These are phyloP conservation scores for Sugiyamaella neomexicana DNA, from an alignment of 1,139 yeast species.

Conservation along the genomic window DNA sequence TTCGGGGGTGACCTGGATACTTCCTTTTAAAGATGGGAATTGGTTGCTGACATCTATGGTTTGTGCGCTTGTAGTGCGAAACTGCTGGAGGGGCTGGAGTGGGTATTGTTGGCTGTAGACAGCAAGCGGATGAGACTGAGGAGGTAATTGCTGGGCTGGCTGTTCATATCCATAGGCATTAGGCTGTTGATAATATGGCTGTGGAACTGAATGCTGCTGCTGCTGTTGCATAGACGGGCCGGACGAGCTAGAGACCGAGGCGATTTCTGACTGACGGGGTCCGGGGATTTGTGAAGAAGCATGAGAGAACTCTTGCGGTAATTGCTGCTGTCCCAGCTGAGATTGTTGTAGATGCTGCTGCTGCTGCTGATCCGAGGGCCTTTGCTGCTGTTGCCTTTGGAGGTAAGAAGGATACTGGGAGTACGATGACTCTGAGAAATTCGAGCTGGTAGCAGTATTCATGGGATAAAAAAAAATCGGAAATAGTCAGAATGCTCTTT, in stretches of 20 bases:
- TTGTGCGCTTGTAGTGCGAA: constrained; percentile 5
- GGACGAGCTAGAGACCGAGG: constrained; percentile 10
- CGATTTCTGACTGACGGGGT: constrained; percentile 4
- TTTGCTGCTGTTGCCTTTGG: constrained; percentile 14
- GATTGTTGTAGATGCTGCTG: constrained; percentile 1
- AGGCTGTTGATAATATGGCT: constrained; percentile 17
- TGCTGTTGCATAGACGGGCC: constrained; percentile 17
- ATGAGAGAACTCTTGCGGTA: constrained; percentile 16
- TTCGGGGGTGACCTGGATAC: constrained; percentile 30
- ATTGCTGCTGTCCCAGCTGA: constrained; percentile 2
- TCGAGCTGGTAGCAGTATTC: constrained; percentile 16
- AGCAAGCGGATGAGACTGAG: constrained; percentile 19
- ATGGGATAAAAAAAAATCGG: constrained; percentile 6
- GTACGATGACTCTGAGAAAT: constrained; percentile 22
- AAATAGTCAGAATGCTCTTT: constrained; percentile 1
- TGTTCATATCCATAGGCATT: constrained; percentile 4
- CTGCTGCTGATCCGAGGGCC: constrained; percentile 6
- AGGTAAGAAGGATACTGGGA: constrained; percentile 15
- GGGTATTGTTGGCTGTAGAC: constrained; percentile 20
- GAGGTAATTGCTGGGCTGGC: constrained; percentile 8
- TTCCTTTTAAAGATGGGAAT: constrained; percentile 38
- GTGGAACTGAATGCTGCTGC: constrained; percentile 18
- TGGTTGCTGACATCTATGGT: constrained; percentile 29
- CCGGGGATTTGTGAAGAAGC: constrained; percentile 16
- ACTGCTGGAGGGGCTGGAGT: constrained; percentile 5